Evolutionary conservation across 225 moss, liverwort and hornwort species (phyloP), one percentile per base, ranked within the genome.

Genomic region (Bryoerythrophyllum caledonicum): DNA sequence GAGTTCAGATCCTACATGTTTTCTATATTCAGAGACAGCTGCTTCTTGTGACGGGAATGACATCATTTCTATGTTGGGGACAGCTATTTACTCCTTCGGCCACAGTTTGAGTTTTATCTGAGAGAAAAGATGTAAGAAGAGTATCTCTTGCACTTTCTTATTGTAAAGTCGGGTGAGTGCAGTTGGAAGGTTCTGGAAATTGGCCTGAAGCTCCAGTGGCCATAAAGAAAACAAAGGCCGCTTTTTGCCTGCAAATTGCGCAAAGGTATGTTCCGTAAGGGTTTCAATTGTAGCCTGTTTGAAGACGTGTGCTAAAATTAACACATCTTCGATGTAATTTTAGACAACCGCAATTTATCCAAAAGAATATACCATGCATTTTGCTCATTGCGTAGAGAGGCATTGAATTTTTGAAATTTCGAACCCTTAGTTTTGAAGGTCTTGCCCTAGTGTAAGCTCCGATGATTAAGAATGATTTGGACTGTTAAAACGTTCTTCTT

Each of bases 131-230:
- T 61, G 38, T 52, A 19, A 27, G 21, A 43, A 67, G 67, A 52
- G 62, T 71, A 20, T 32, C n/a, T 54, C n/a, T 65, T 60, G 34
- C 14, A 17, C 24, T 75, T 28, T 41, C 34, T 58, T 82, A 60
- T 72, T 52, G 13, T 65, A 60, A 30, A 55, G 56, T 74, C 71
- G 77, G 3, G 38, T 65, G 76, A 68, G 30, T 85, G 60, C 84
- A 94, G 91, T 81, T 97, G 58, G 97, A 97, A 82, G 97, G 97
- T 70, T 97, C 97, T 34, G 94, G 97, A 70, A 91, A 87, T 74
- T 97, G 97, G 94, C 97, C 97, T 66, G 94, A 90, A 80, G 97
- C 90, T 71, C 83, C 85, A 23, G 62, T 83, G 26, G 99, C 95
- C 8, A 85, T 99, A 37, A 81, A 81, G 26, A 95, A 93, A 81